Conservation (phyloP, 495 filamentous ascomycete genomes). For the Talaromyces adpressus region DNA sequence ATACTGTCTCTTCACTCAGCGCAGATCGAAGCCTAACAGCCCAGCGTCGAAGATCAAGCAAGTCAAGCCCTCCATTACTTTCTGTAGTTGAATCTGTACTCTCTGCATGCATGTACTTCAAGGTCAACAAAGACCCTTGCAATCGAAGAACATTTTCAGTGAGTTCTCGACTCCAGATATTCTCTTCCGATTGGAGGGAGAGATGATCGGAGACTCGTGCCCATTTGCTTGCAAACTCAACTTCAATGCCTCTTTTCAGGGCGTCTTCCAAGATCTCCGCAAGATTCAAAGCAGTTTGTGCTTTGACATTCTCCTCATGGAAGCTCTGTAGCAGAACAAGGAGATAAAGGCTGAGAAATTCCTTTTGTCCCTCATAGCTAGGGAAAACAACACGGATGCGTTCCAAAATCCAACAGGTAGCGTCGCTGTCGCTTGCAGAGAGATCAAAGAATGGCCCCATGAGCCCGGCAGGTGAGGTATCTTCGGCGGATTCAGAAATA, state of each 20-base stretch:
- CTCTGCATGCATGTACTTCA: conserved; percentile 35
- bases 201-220: conserved; percentile 5
- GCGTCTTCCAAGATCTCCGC: conserved; percentile 23
- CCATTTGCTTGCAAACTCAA: conserved; percentile 4
- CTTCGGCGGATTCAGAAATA: not conserved
- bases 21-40: conserved; percentile 29
- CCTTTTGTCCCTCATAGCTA: conserved; percentile 15
- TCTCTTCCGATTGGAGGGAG: not conserved
- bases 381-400: conserved; percentile 21
- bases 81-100: not conserved
- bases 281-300: conserved; percentile 26
- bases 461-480: not conserved
- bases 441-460: conserved; percentile 22
- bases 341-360: conserved; percentile 23
- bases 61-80: conserved; percentile 1
- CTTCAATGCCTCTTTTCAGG: not conserved
- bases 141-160: conserved; percentile 37
- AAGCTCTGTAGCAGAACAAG: conserved; percentile 22
- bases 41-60: conserved; percentile 21
- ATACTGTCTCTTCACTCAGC: conserved; percentile 36
- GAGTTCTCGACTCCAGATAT: conserved; percentile 34
- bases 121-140: conserved; percentile 51
- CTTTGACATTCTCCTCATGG: conserved; percentile 23
- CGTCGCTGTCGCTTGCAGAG: conserved; percentile 28
- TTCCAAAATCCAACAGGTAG: conserved; percentile 33